phyloP scores from a whole-genome alignment of 345 rosid genomes.

The Citrus trifoliata region DNA sequence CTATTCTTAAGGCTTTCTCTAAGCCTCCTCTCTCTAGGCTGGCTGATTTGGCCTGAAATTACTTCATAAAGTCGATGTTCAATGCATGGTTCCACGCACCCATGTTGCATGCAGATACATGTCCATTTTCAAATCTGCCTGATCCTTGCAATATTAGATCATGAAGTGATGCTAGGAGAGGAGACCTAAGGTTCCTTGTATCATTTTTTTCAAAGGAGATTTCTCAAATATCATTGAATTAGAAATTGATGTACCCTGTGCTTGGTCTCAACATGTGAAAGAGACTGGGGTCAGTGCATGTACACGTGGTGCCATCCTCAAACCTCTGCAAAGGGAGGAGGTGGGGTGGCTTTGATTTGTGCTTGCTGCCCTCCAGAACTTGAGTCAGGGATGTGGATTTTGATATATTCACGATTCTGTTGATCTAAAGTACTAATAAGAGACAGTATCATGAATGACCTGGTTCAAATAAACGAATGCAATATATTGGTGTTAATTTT shows the following conservation, averaged over 20 bases:
- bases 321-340: not conserved
- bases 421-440: not conserved
- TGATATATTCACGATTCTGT: not conserved
- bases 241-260: not conserved
- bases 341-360: not conserved
- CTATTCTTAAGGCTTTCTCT: not conserved
- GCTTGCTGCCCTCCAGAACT: conserved; percentile 2
- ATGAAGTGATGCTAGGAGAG: not conserved
- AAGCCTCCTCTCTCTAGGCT: not conserved
- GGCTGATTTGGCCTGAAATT: not conserved
- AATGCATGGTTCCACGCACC: not conserved
- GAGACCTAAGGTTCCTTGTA: not conserved
- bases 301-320: not conserved
- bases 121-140: not conserved
- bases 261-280: not conserved
- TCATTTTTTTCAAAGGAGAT: not conserved
- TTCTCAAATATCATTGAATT: not conserved
- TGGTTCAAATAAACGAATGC: not conserved
- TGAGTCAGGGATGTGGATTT: not conserved
- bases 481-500: not conserved
- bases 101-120: not conserved
- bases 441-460: not conserved
- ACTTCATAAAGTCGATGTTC: not conserved
- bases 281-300: not conserved
- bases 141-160: not conserved